Evolutionary conservation across 345 rosid species (phyloP).

Genomic region (Erysimum cheiranthoides): DNA sequence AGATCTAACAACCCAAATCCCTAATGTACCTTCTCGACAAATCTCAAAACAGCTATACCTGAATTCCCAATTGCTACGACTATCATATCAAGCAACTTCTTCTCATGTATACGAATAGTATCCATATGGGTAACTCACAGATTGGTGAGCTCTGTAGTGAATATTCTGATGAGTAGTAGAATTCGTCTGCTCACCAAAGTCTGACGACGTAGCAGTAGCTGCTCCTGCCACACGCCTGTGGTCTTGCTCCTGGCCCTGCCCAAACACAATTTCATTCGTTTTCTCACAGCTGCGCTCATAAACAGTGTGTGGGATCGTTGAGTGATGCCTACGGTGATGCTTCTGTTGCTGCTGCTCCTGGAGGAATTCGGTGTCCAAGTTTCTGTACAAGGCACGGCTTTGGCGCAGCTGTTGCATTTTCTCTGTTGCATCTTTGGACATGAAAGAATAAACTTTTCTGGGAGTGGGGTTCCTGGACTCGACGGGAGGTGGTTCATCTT

Average conservation of each 20-base stretch:
- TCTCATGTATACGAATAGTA: conserved; percentile 50
- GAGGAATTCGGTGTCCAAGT: conserved; percentile 61
- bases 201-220: conserved; percentile 56
- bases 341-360: conserved; percentile 60
- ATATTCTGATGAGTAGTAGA: conserved; percentile 53
- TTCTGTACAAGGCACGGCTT: conserved; percentile 71
- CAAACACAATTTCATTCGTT: conserved; percentile 72
- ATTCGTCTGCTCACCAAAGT: conserved; percentile 53
- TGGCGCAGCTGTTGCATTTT: conserved; percentile 81
- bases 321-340: conserved; percentile 67
- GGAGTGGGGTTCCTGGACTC: conserved; percentile 83
- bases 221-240: conserved; percentile 51
- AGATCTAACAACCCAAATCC: conserved; percentile 29
- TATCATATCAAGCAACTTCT: conserved; percentile 10
- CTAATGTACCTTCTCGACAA: conserved; percentile 49
- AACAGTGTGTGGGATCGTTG: conserved; percentile 64
- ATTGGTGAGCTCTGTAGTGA: conserved; percentile 52
- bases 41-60: conserved; percentile 20
- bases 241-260: conserved; percentile 74
- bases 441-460: conserved; percentile 79
- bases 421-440: conserved; percentile 86
- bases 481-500: conserved; percentile 84
- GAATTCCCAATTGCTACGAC: conserved; percentile 17
- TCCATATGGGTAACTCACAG: conserved; percentile 65
- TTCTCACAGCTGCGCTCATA: conserved; percentile 73